Base-by-base conservation (phyloP, 2,329 filamentous ascomycete genomes). In the Aspergillus fischeri region DNA sequence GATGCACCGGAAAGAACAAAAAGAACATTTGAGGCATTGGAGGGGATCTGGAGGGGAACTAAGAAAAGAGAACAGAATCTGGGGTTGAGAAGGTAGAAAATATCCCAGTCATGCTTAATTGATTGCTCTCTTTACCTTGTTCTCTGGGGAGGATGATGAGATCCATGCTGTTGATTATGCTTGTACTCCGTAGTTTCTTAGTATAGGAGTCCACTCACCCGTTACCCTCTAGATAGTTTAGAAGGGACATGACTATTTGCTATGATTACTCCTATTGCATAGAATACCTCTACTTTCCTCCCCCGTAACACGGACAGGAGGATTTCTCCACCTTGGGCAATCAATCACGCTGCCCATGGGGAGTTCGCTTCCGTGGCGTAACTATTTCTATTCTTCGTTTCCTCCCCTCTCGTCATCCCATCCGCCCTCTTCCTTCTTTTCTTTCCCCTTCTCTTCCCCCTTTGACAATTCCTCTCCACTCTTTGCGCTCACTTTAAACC, bases 381-480 rank as follows among this genome's bases (percentile, higher is more conserved):
- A 4, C 27, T 51, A 51, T 42, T 53, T 51, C 52, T 49, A 42
- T 44, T 42, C 50, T 49, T 55, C 17, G 54, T 47, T 51, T 63
- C 53, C 49, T 51, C 42, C 49, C 42, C 47, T 35, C 56, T 60
- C 61, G 52, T 56, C 51, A 48, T 55, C 29, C 52, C 48, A 53
- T 51, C 51, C 55, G 52, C 35, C 49, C 50, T 57, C 49, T 49
- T 56, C 57, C 55, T 51, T 58, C 48, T 51, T 48, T 55, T 55
- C 42, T 25, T 50, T 35, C 45, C 49, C 32, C 38, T 42, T 10
- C 51, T 47, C 27, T 50, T 47, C 28, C 25, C 20, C 50, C 47
- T 38, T 58, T 57, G 58, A 60, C 56, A 60, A 49, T 57, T 65
- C 60, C 28, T 55, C 57, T 58, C 47, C 24, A 20, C 49, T 35